phyloP scores from a whole-genome alignment of 108 stramenopile genomes.

The Pseudonitzschia pungens region DNA sequence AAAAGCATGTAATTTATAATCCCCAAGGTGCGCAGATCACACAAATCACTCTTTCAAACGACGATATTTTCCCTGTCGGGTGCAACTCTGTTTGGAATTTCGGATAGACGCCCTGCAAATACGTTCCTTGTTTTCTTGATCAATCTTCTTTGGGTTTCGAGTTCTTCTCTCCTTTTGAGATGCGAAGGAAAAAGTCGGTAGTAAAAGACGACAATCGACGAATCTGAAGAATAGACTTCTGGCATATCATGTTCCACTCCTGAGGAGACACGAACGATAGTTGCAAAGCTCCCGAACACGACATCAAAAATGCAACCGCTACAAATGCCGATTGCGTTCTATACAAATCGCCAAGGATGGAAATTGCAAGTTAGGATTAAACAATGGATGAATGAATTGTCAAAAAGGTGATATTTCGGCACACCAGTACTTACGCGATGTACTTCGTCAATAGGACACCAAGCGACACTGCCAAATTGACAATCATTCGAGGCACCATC shows the following conservation, averaged over 20 bases:
- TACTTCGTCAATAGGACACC: conserved; percentile 9
- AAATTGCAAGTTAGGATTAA: background rate
- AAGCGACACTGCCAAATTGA: conserved; percentile 28
- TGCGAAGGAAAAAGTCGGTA: background rate
- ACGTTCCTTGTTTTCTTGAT: background rate
- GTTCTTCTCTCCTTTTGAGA: background rate
- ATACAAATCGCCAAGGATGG: background rate
- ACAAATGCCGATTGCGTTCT: conserved; percentile 7
- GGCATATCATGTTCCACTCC: conserved; percentile 3
- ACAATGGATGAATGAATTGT: background rate
- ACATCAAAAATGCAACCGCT: conserved; percentile 6
- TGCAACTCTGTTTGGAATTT: too few relatives aligned
- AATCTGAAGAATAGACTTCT: background rate
- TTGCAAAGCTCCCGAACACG: conserved; percentile 4
- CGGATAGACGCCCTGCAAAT: too few relatives aligned
- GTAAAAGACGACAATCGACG: background rate
- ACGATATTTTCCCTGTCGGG: too few relatives aligned
- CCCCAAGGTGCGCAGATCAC: too few relatives aligned
- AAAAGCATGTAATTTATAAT: too few relatives aligned
- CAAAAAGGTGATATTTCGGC: background rate
- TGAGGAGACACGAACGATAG: conserved; percentile 12
- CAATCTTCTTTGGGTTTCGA: background rate
- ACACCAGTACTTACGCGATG: conserved; percentile 5
- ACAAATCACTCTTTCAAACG: too few relatives aligned
- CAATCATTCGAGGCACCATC: conserved; percentile 47